Base-by-base conservation (phyloP, 192 early-diverging fungal genomes). In the Mortierella antarctica region DNA sequence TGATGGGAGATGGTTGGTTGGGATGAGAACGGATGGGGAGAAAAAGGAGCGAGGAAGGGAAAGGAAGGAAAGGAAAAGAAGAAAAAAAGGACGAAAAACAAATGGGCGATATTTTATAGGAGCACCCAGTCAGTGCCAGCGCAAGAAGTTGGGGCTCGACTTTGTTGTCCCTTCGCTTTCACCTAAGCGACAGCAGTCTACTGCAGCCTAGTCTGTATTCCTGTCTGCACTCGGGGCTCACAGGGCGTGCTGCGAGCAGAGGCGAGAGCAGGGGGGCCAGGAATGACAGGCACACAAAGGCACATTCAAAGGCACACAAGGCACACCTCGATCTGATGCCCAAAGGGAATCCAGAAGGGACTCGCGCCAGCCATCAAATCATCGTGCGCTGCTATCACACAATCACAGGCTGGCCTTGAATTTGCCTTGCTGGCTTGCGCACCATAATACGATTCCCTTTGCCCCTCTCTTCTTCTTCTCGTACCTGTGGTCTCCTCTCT, bases 311-410 rank as follows among this genome's bases (percentile, higher is more conserved):
- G 50, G 50, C 17, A 1, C 50, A n/a, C 50, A 1, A 51, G 13
- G 11, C 17, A 15, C 11, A n/a, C 17, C 17, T 51, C 17, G 23
- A 57, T 20, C 56, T 57, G 56, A 12, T 57, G 2, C 56, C 15
- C 15, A 11, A 57, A 57, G 20, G n/a, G 58, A 14, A 15, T 11
- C 31, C 21, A 60, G 4, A 20, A 14, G 9, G 31, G 58, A 0
- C 11, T 39, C 58, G 41, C 17, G 52, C 65, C 31, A 10, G 20
- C 11, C 23, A 75, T 74, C 71, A 74, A 65, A 66, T 55, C 71
- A 74, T 74, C 57, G 44, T 56, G 23, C 40, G 56, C 64, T 74
- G 63, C 59, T 57, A 74, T 74, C 56, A 40, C 71, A 65, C 64
- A 65, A 74, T 73, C 31, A 31, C 31, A 31, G 31, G 31, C 31